Evolutionary conservation across 148 eudicot genomes (phyloP).

Genomic region (Silene uniflora): DNA sequence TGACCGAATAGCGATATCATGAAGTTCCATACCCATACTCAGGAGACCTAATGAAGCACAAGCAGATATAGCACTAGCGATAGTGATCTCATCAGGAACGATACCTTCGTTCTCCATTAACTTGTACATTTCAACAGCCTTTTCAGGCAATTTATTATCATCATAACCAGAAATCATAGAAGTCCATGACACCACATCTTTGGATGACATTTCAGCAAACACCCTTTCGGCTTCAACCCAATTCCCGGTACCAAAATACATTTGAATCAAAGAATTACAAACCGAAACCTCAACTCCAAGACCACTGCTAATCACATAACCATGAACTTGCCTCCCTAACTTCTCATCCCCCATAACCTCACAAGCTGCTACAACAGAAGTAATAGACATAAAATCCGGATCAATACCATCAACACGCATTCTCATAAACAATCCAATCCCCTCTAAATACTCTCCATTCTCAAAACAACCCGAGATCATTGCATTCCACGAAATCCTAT

Average conservation of each 20-base stretch:
- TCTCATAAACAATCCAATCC: conserved; percentile 49
- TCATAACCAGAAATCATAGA: conserved; percentile 85
- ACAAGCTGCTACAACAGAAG: conserved; percentile 82
- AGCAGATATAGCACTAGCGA: conserved; percentile 66
- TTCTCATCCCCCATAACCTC: conserved; percentile 51
- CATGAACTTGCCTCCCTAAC: conserved; percentile 67
- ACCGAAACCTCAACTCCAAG: conserved; percentile 58
- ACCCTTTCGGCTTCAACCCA: conserved; percentile 67
- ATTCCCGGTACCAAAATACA: conserved; percentile 64
- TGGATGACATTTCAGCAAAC: conserved; percentile 49
- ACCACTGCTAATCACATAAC: conserved; percentile 44
- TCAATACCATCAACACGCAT: conserved; percentile 52
- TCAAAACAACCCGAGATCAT: conserved; percentile 83
- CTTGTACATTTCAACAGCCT: conserved; percentile 59
- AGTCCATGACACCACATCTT: conserved; percentile 89
- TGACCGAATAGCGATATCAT: conserved; percentile 57
- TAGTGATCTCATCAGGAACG: conserved; percentile 64
- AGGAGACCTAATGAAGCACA: conserved; percentile 71
- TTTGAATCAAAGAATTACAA: conserved; percentile 56
- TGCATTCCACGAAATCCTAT: conserved; percentile 85
- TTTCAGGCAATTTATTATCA: conserved; percentile 54
- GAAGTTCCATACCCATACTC: conserved; percentile 62
- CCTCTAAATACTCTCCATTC: conserved; percentile 56
- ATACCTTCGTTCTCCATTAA: conserved; percentile 60
- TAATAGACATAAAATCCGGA: conserved; percentile 81